Evolutionary conservation across 2,329 filamentous ascomycete genomes (phyloP).

Genomic region (Coleophoma eucalyptorum): DNA sequence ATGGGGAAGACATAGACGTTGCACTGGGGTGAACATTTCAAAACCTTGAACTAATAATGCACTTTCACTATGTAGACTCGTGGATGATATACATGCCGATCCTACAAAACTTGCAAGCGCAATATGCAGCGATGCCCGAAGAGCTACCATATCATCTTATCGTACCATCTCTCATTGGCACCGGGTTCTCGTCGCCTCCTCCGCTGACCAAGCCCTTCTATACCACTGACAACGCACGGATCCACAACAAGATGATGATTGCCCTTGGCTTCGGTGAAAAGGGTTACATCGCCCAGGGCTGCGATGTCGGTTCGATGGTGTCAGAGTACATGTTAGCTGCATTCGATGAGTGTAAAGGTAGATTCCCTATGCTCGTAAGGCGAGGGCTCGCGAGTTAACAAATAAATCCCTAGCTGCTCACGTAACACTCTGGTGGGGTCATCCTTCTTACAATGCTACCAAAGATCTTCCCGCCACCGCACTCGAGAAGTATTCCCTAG

Average conservation of each 20-base stretch:
- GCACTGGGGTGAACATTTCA: background rate
- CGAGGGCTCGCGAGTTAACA: too few relatives aligned
- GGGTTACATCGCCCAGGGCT: background rate
- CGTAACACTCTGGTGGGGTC: too few relatives aligned
- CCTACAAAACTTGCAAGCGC: constrained; percentile 23
- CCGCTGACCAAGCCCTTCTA: constrained; percentile 1
- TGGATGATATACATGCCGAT: constrained; percentile 12
- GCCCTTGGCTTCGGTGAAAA: background rate
- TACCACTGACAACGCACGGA: background rate
- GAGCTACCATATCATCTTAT: background rate
- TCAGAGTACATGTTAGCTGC: background rate
- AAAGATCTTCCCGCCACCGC: constrained; percentile 54
- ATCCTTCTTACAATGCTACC: background rate
- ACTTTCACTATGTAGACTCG: background rate
- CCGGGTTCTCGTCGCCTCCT: background rate
- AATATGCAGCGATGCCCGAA: constrained; percentile 8
- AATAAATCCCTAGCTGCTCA: too few relatives aligned
- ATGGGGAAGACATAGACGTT: background rate
- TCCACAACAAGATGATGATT: background rate
- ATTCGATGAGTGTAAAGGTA: background rate
- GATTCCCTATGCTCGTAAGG: constrained; percentile 2
- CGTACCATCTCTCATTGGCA: background rate
- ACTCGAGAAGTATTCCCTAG: constrained; percentile 30
- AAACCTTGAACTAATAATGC: too few relatives aligned
- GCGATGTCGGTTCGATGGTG: background rate